Percentiles rank a stretch among this genome's conserved stretches.
Conservation (phyloP, 78 protist genomes). For the Dictyostelium brefeldianum region DNA sequence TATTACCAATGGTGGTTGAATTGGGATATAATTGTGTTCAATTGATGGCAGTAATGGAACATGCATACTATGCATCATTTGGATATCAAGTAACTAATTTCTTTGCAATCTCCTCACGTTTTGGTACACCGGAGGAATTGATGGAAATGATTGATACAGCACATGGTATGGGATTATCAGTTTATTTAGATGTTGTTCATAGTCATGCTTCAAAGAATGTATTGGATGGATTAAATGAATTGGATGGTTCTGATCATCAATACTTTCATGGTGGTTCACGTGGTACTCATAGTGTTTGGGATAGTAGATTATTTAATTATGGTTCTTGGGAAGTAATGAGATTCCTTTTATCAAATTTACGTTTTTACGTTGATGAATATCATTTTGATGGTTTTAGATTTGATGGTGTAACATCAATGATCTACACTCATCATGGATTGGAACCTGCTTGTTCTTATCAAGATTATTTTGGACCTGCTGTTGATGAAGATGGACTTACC, state of each 20-base stretch:
- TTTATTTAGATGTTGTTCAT: constrained; percentile 96
- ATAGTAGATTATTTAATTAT: constrained; percentile 96
- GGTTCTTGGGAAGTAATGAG: constrained; percentile 92
- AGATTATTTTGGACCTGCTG: constrained; percentile 92
- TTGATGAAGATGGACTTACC: constrained; percentile 90
- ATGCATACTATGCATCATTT: constrained; percentile 97
- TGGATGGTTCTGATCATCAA: constrained; percentile 92
- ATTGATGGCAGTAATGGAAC: constrained; percentile 98
- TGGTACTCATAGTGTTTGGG: constrained; percentile 95
- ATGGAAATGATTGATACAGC: constrained; percentile 93
- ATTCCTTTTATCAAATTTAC: constrained; percentile 94
- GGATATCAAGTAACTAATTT: constrained; percentile 95
- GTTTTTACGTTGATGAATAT: constrained; percentile 88
- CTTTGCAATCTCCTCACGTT: constrained; percentile 86
- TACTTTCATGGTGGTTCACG: constrained; percentile 93
- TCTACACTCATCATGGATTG: constrained; percentile 96
- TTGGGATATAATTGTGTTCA: constrained; percentile 94
- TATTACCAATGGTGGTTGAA: constrained; percentile 66
- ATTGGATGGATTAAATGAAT: constrained; percentile 94
- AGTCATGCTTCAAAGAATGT: constrained; percentile 87
- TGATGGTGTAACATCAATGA: constrained; percentile 96
- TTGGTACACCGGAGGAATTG: constrained; percentile 91
- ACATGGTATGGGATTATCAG: constrained; percentile 89
- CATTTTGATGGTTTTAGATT: constrained; percentile 98
- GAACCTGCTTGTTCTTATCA: constrained; percentile 85